Conservation (phyloP, 1,284 basidiomycete species). For the Phlebopus sp. region DNA sequence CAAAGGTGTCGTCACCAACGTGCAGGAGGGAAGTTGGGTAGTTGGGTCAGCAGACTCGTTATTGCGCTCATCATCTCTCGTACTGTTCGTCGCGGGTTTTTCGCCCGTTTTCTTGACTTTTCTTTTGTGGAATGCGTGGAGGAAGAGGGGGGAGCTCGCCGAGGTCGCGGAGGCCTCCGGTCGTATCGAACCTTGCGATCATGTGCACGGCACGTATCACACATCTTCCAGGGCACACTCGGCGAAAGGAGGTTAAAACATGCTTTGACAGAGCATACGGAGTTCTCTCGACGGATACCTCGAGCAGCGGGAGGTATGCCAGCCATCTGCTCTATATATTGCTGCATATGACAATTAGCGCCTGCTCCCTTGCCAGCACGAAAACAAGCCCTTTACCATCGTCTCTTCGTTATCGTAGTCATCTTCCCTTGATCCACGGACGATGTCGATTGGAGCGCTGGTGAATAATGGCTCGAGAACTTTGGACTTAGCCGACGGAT, state of each 20-base stretch:
- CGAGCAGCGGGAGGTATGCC: conserved; percentile 32
- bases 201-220: conserved; percentile 39
- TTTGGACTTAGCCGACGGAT: neutral
- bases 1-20: neutral
- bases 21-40: neutral
- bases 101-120: conserved; percentile 8
- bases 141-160: conserved; percentile 10
- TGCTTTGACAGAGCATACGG: conserved; percentile 39
- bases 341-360: conserved; percentile 1
- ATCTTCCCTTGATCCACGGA: conserved; percentile 3
- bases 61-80: neutral
- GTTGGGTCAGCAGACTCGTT: neutral
- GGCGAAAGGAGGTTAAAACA: conserved; percentile 46
- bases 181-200: conserved; percentile 33
- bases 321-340: conserved; percentile 6
- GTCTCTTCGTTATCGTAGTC: conserved; percentile 4
- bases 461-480: conserved; percentile 3
- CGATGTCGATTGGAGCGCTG: conserved; percentile 4
- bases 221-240: conserved; percentile 44
- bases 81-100: neutral
- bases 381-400: neutral
- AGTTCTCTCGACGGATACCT: conserved; percentile 35
- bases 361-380: too few relatives aligned
- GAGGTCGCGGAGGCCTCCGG: conserved; percentile 20
- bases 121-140: conserved; percentile 9